A percentile compares a stretch with the other conserved stretches of the same genome.
Evolutionary conservation across 495 filamentous ascomycete genomes (phyloP).

Genomic region (Paragyromitra xinjiangensis): DNA sequence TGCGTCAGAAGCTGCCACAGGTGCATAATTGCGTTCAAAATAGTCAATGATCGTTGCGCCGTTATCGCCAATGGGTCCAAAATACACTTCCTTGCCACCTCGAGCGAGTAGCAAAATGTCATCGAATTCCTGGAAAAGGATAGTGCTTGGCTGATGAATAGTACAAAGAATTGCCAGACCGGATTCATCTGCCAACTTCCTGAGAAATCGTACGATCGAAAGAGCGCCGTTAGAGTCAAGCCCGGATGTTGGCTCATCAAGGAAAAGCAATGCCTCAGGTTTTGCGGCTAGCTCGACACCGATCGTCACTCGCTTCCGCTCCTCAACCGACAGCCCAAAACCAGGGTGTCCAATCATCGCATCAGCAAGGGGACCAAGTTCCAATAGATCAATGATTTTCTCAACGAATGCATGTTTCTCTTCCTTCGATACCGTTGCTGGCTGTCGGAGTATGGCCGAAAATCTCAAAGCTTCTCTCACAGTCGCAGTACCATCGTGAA

Average conservation of each 20-base stretch:
- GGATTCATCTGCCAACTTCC: conserved; percentile 75
- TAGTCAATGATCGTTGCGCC: conserved; percentile 60
- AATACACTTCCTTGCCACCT: conserved; percentile 77
- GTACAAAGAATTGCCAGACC: conserved; percentile 83
- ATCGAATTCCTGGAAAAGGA: conserved; percentile 79
- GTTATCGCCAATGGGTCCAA: conserved; percentile 74
- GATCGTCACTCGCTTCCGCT: conserved; percentile 80
- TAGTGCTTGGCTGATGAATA: conserved; percentile 80
- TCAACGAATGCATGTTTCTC: conserved; percentile 69
- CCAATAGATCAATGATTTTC: conserved; percentile 62
- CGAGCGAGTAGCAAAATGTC: conserved; percentile 75
- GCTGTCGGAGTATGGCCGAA: conserved; percentile 68
- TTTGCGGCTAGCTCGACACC: conserved; percentile 92
- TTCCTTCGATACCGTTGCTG: conserved; percentile 61
- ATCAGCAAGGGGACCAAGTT: conserved; percentile 66
- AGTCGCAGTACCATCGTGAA: conserved; percentile 63
- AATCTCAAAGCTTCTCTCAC: conserved; percentile 71
- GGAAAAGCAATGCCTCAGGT: conserved; percentile 79
- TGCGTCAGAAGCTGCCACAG: conserved; percentile 60
- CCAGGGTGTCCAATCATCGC: conserved; percentile 67
- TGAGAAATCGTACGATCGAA: conserved; percentile 83
- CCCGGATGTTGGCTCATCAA: conserved; percentile 79
- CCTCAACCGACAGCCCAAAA: conserved; percentile 67
- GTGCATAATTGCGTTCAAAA: conserved; percentile 63
- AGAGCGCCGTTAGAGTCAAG: conserved; percentile 86